Base-by-base conservation (phyloP, 1,139 yeast genomes). In the Groenewaldozyma auringiensis region DNA sequence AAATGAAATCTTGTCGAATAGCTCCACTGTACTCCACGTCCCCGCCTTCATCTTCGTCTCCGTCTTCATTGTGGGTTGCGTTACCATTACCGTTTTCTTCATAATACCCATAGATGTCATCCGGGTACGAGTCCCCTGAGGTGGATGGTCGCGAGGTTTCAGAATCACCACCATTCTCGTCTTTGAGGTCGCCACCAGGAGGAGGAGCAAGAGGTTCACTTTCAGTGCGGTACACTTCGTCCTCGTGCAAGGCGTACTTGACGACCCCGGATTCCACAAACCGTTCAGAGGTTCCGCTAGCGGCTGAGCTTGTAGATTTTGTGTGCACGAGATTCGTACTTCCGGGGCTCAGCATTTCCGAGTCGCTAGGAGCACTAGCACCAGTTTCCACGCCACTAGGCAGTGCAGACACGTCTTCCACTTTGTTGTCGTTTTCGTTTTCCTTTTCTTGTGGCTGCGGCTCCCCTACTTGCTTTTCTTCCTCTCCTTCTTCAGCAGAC, bases 201-300 rank as follows among this genome's bases (percentile, higher is more conserved):
- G 36, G 36, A 6, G 6, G 6, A 4, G 14, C 18, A 16, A 9
- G 13, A 22, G 33, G 21, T 46, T 17, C 36, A 16, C n/a, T 25
- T 39, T 2, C 40, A 4, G 6, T 14, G 8, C 18, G 17, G 6
- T 9, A 6, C 8, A 13, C 18, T 16, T 32, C 46, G 8, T 41
- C 49, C 14, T 50, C 54, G 18, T 41, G 51, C 34, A 47, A 41
- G 17, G 48, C 29, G 43, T 53, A 53, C 44, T 53, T 52, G 31
- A 47, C 47, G n/a, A 53, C 53, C 2, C 56, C 56, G 6, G 47
- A 47, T 20, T 53, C 56, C 11, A 51, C 49, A 45, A 50, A 50
- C 43, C 21, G 25, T 33, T 45, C 45, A 9, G 54, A 47, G 8
- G 47, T 16, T 2, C 47, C 41, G 4, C 46, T 40, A 17, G 16